phyloP scores from a whole-genome alignment of 2,329 filamentous ascomycete genomes.

The Ophiostoma sp. region DNA sequence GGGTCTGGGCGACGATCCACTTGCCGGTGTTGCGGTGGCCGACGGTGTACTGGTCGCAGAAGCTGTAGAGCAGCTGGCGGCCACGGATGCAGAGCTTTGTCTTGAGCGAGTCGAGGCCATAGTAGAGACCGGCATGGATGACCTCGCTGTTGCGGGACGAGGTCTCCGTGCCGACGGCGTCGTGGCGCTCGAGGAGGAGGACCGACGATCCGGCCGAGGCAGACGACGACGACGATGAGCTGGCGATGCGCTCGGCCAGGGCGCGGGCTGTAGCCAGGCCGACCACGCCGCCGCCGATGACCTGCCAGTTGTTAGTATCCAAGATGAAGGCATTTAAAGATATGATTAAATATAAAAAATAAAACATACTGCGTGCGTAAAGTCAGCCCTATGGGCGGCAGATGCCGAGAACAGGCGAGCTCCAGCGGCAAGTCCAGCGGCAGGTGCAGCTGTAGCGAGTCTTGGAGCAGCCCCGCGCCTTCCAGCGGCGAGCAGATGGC shows the following conservation, averaged over 20 bases:
- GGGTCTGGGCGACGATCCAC: constrained; percentile 89
- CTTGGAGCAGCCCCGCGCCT: not conserved
- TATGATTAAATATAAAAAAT: not conserved
- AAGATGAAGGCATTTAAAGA: not conserved
- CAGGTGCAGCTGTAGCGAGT: not conserved
- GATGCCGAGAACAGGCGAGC: constrained; percentile 16
- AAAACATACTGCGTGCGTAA: constrained; percentile 20
- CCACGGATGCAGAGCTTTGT: constrained; percentile 76
- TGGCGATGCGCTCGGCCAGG: constrained; percentile 46
- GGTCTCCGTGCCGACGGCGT: constrained; percentile 73
- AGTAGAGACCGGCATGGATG: constrained; percentile 93
- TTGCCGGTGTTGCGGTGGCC: constrained; percentile 74
- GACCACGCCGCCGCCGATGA: constrained; percentile 61
- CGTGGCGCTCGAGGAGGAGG: constrained; percentile 75
- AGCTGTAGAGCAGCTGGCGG: constrained; percentile 68
- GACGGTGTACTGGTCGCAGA: constrained; percentile 64
- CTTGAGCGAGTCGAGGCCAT: constrained; percentile 71
- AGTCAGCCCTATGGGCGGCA: constrained; percentile 20
- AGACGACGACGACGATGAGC: not conserved
- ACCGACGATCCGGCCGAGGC: constrained; percentile 50
- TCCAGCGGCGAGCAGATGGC: not conserved
- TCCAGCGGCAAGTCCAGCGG: not conserved
- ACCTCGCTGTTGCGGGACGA: constrained; percentile 91
- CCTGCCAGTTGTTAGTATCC: constrained; percentile 32
- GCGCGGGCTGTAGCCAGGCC: constrained; percentile 74